Percentiles rank a stretch among this genome's conserved stretches.
Evolutionary conservation across 257 asterid genomes (phyloP).

Genomic region (Pogostemon cablin): DNA sequence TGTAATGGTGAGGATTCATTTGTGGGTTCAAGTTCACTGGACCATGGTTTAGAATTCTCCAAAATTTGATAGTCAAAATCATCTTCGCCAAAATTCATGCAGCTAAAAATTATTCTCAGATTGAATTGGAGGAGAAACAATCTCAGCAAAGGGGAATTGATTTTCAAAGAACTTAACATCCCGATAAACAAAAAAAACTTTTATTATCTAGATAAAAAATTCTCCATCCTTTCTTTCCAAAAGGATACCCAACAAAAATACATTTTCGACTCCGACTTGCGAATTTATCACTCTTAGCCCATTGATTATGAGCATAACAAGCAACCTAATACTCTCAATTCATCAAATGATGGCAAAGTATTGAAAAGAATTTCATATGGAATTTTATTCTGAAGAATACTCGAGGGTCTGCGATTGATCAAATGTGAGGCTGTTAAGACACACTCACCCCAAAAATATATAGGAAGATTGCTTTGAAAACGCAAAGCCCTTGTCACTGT

Average conservation of each 20-base stretch:
- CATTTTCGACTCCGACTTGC: conserved; percentile 33
- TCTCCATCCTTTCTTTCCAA: conserved; percentile 15
- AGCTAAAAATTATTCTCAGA: too few relatives aligned
- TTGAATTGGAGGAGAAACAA: background rate
- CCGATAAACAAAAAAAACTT: background rate
- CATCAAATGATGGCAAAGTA: background rate
- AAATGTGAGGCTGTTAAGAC: background rate
- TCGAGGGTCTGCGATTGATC: background rate
- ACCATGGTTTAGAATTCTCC: too few relatives aligned
- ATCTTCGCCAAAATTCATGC: background rate
- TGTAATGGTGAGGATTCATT: background rate
- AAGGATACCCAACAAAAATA: conserved; percentile 25
- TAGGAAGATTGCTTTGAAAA: background rate
- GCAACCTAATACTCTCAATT: background rate
- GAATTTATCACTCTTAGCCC: background rate
- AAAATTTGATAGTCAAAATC: too few relatives aligned
- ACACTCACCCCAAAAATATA: background rate
- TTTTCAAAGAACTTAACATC: background rate
- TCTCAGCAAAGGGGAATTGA: background rate
- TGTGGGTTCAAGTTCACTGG: background rate
- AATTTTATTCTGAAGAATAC: too few relatives aligned
- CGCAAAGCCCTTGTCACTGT: background rate
- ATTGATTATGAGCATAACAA: background rate
- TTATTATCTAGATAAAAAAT: background rate
- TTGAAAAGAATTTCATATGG: background rate